Evolutionary conservation across 1,284 basidiomycete genomes (phyloP).

Genomic region (Ustilago loliicola): DNA sequence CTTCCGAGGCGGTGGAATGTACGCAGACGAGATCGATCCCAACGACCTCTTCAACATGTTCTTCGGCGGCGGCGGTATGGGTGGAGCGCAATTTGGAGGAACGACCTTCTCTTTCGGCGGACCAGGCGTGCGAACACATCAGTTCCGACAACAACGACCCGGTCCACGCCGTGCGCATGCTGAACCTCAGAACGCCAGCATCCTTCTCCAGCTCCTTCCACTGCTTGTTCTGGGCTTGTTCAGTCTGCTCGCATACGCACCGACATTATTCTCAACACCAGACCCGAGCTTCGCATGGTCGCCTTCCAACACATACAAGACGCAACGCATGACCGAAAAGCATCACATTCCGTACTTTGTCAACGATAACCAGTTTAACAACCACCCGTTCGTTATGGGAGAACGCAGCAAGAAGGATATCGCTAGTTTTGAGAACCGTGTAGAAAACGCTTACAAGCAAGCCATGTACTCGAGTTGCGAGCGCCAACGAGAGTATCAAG

Average conservation of each 20-base stretch:
- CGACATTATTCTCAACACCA: slow-evolving; percentile 78
- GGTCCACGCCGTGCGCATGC: slow-evolving; percentile 67
- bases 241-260: slow-evolving; percentile 86
- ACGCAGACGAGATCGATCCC: slow-evolving; percentile 85
- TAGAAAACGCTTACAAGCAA: slow-evolving; percentile 59
- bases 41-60: slow-evolving; percentile 99
- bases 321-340: slow-evolving; percentile 74
- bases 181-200: slow-evolving; percentile 76
- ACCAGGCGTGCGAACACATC: slow-evolving; percentile 60
- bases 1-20: slow-evolving; percentile 48
- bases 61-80: slow-evolving; percentile 83
- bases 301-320: slow-evolving; percentile 65
- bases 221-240: slow-evolving; percentile 73
- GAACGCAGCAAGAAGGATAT: slow-evolving; percentile 41
- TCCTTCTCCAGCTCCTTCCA: slow-evolving; percentile 86
- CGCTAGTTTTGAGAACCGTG: slow-evolving; percentile 53
- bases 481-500: slow-evolving; percentile 52
- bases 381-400: slow-evolving; percentile 76
- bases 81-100: slow-evolving; percentile 54
- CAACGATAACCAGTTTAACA: slow-evolving; percentile 81
- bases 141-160: slow-evolving; percentile 50
- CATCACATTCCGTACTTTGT: slow-evolving; percentile 87
- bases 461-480: slow-evolving; percentile 55
- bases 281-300: slow-evolving; percentile 86
- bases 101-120: slow-evolving; percentile 67